A percentile compares a stretch with the other conserved stretches of the same genome.
phyloP scores from a whole-genome alignment of 78 protist genomes.

The Cavenderia fasciculata region DNA sequence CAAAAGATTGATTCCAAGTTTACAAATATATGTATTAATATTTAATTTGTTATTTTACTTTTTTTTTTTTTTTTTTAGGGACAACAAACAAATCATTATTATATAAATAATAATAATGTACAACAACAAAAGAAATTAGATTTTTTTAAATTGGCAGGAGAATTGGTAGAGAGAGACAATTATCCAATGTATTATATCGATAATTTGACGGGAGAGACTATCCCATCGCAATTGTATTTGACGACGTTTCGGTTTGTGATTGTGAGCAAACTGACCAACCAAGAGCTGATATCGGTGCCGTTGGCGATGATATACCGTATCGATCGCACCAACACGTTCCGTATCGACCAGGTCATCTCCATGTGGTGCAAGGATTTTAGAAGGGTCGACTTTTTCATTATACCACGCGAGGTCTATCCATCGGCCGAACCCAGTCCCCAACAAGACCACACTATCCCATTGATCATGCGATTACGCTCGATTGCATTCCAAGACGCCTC shows the following conservation, averaged over 20 bases:
- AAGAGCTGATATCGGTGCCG: constrained; percentile 34
- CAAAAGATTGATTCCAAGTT: not conserved
- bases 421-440: not conserved
- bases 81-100: not conserved
- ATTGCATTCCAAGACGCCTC: constrained; percentile 19
- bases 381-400: constrained; percentile 46
- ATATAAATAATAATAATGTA: not conserved
- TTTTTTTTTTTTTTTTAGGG: not conserved
- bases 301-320: constrained; percentile 43
- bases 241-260: constrained; percentile 22
- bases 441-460: constrained; percentile 27
- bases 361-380: constrained; percentile 75
- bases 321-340: constrained; percentile 20
- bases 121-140: not conserved
- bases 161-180: constrained; percentile 16
- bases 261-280: constrained; percentile 1
- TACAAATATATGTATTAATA: constrained; percentile 1
- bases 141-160: constrained; percentile 41
- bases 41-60: not conserved
- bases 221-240: constrained; percentile 18
- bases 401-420: constrained; percentile 4
- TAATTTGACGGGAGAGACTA: constrained; percentile 6
- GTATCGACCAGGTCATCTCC: constrained; percentile 24
- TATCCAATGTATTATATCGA: constrained; percentile 60
- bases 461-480: not conserved